A percentile compares a stretch with the other conserved stretches of the same genome.
Conservation (phyloP, 306 rosid genomes). For the Nissolia schottii region DNA sequence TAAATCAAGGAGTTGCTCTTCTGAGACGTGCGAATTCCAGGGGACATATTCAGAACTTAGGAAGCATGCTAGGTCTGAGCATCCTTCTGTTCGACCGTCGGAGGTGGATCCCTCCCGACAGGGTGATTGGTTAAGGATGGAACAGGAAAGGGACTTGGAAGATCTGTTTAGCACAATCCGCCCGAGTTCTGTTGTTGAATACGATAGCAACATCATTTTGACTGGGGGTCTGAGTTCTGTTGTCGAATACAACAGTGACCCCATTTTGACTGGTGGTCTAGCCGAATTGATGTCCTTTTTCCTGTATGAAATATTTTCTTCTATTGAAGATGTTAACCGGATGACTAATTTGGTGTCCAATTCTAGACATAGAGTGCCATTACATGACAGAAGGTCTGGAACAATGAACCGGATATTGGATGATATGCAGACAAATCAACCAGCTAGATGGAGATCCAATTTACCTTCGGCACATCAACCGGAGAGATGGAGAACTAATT, state of each 20-base stretch:
- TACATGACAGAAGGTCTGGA: slow-evolving; percentile 36
- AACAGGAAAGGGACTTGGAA: slow-evolving; percentile 52
- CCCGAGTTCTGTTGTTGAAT: slow-evolving; percentile 34
- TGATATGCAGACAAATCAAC: slow-evolving; percentile 29
- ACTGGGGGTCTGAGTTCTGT: slow-evolving; percentile 29
- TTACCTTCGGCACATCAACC: slow-evolving; percentile 29
- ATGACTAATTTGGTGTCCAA: slow-evolving; percentile 20
- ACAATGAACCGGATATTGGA: slow-evolving; percentile 27
- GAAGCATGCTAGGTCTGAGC: slow-evolving; percentile 78
- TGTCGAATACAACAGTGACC: slow-evolving; percentile 23
- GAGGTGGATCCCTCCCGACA: slow-evolving; percentile 60
- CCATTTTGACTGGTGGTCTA: slow-evolving; percentile 7
- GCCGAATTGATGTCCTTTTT: slow-evolving; percentile 35
- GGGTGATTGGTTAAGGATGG: slow-evolving; percentile 67
- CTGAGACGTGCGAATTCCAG: slow-evolving; percentile 60
- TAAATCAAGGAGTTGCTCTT: slow-evolving; percentile 66
- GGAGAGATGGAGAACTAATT: slow-evolving; percentile 24
- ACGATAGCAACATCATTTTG: not conserved
- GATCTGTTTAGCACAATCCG: slow-evolving; percentile 58
- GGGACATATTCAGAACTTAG: slow-evolving; percentile 73
- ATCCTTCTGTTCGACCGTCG: slow-evolving; percentile 67
- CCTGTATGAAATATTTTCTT: slow-evolving; percentile 25
- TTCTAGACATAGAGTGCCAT: slow-evolving; percentile 38
- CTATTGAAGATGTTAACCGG: slow-evolving; percentile 25
- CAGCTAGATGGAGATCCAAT: slow-evolving; percentile 44